Base-by-base conservation (phyloP, 2,329 filamentous ascomycete species). In the Xylariales sp. region DNA sequence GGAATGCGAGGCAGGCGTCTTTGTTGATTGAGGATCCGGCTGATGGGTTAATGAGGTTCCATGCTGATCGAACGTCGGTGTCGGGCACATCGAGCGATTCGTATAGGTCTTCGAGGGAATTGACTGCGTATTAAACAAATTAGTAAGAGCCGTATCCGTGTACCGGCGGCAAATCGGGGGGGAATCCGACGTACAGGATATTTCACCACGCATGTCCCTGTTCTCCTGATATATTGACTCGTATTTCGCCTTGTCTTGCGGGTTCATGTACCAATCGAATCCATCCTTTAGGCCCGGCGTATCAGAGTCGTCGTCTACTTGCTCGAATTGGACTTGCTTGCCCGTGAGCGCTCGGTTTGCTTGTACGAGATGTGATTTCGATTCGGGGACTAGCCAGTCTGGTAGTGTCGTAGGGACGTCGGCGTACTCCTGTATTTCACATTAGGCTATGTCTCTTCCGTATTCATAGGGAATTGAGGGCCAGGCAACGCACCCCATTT, bases 231-330 rank as follows among this genome's bases (percentile, higher is more conserved):
- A 99, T 81, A 99, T 99, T 75, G 95, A 93, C 81, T 97, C 94
- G 83, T 99, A 99, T 81, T 97, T 98, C 71, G 89, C 79, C 82
- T 97, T 97, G 82, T 99, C 94, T 36, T 85, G 81, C 0, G 96
- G 96, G 68, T 90, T 94, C 93, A 99, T 99, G 83, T 99, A 99
- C 96, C 96, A 99, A 80, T 99, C 96, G 80, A 99, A 99, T 12
- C 95, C 95, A 80, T 97, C 94, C 79, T 97, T 97, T 70, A 99
- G 84, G 0, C 94, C 94, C 0, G 90, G 89, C 3, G 90, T 89
- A 74, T 97, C 94, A 71, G 91, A 89, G 68, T 97, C 92, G 74
- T 94, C 92, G 62, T 94, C 91, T 67, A 97, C 89, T 69, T 89
- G 87, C 80, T 97, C 94, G 79, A 98, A 97, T 74, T 92, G 89